A percentile compares a stretch with the other conserved stretches of the same genome.
These are phyloP conservation scores for Phytophthora chlamydospora DNA, from an alignment of 352 stramenopile genomes.

Conservation along the genomic window DNA sequence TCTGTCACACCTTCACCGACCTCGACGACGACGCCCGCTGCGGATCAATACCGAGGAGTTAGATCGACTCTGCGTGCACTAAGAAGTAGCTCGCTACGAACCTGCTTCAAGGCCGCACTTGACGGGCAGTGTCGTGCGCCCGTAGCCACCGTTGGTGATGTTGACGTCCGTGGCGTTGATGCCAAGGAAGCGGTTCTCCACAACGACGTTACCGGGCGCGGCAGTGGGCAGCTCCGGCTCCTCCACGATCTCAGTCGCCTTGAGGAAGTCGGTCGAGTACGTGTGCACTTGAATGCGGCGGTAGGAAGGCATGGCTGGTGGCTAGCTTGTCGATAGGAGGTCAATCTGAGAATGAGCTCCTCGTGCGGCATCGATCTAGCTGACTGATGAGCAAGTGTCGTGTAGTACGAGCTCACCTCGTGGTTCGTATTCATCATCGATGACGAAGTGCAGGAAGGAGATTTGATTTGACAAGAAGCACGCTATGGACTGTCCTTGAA, in stretches of 20 bases:
- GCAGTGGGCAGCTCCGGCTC: constrained; percentile 34
- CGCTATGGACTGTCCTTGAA: constrained; percentile 13
- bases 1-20: constrained; percentile 46
- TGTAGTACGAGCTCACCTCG: no score
- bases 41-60: not conserved
- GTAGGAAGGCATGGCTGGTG: constrained; percentile 37
- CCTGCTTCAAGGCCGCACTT: constrained; percentile 27
- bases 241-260: constrained; percentile 43
- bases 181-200: constrained; percentile 41
- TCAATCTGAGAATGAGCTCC: constrained; percentile 18
- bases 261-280: constrained; percentile 50
- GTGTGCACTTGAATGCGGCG: constrained; percentile 45
- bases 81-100: not conserved
- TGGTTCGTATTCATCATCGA: constrained; percentile 8
- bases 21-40: constrained; percentile 41
- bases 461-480: constrained; percentile 19
- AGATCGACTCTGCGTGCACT: not conserved
- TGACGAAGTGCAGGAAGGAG: constrained; percentile 13
- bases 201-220: constrained; percentile 36
- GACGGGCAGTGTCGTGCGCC: constrained; percentile 18
- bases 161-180: constrained; percentile 66
- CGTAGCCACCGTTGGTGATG: constrained; percentile 49
- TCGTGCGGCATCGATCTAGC: no score
- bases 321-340: not conserved
- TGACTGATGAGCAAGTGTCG: no score